Base-by-base conservation (phyloP, 495 filamentous ascomycete species). In the Hyaloscypha hepaticicola region DNA sequence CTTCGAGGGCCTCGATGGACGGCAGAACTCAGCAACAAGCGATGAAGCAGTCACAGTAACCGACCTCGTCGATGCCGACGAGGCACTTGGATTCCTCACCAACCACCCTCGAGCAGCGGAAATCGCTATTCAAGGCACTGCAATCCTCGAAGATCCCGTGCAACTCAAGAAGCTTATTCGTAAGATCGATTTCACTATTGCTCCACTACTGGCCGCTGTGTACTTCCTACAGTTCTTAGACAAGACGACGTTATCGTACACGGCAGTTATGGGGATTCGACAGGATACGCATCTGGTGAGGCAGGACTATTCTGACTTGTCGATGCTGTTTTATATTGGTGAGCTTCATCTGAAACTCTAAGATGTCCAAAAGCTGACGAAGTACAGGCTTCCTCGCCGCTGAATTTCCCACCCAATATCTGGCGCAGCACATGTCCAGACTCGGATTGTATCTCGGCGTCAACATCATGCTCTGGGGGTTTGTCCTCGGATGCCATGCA, bases 201-300 rank as follows among this genome's bases (percentile, higher is more conserved):
- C 87, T 79, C 86, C 86, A 53, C 61, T 76, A 16, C 61, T 88
- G 71, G 87, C 84, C 56, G 69, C 81, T 50, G 76, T 87, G 8
- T 88, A 88, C 63, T 84, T 84, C 8, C 79, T 88, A 74, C 86
- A 88, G 65, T 88, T 79, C 70, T 69, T 88, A 12, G 86, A 88
- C 68, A 88, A 88, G 72, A 87, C 84, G 1, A 85, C 84, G 0
- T 66, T 88, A 2, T 84, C 82, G 0, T 87, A 87, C 66, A 85
- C 85, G 8, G 85, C 80, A 59, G 69, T 88, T 24, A 86, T 88
- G 83, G 85, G 85, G 0, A 56, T 69, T 11, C 53, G 62, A 12
- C 28, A 21, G 16, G 62, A 69, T 53, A 59, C 55, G 21, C 60
- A 64, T 50, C 24, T 68, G 9, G 34, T 28, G 8, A 61, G 66